Conservation (phyloP, 2,329 filamentous ascomycete species). For the Xylariaceae sp. region DNA sequence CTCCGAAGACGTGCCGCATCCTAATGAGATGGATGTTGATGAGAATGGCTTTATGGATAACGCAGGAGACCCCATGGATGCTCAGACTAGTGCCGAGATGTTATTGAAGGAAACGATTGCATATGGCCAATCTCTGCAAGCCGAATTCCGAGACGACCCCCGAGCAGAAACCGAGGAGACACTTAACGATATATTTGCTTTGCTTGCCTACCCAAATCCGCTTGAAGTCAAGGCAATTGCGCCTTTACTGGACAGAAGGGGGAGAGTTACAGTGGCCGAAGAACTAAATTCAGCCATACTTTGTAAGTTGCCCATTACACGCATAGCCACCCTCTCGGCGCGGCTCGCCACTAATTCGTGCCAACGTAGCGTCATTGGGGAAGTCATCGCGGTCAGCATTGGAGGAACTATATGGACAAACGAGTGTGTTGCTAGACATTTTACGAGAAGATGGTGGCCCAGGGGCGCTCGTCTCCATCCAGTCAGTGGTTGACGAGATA, state of each 20-base stretch:
- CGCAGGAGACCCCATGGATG: conserved; percentile 45
- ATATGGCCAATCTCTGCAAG: conserved; percentile 73
- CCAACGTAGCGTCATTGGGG: conserved; percentile 68
- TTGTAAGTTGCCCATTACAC: conserved; percentile 48
- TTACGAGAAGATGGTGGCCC: conserved; percentile 72
- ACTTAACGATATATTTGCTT: conserved; percentile 77
- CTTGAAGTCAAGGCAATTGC: conserved; percentile 67
- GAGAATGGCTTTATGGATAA: conserved; percentile 40
- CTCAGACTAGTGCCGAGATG: conserved; percentile 28
- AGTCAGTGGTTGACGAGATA: conserved; percentile 45
- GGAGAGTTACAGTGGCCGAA: conserved; percentile 76
- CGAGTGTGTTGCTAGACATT: conserved; percentile 77
- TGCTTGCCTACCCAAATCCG: conserved; percentile 82
- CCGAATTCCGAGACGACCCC: conserved; percentile 69
- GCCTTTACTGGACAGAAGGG: conserved; percentile 69
- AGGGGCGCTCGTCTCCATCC: conserved; percentile 70
- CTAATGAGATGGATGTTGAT: conserved; percentile 47
- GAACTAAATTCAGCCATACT: conserved; percentile 91
- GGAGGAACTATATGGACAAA: conserved; percentile 81
- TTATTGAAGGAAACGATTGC: conserved; percentile 65
- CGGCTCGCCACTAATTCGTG: conserved; percentile 10
- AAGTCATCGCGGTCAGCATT: conserved; percentile 83
- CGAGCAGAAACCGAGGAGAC: conserved; percentile 65
- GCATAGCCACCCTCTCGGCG: neutral
- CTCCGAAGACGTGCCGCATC: conserved; percentile 42